phyloP scores from a whole-genome alignment of 2,329 filamentous ascomycete genomes.

The Cordyceps fumosorosea region DNA sequence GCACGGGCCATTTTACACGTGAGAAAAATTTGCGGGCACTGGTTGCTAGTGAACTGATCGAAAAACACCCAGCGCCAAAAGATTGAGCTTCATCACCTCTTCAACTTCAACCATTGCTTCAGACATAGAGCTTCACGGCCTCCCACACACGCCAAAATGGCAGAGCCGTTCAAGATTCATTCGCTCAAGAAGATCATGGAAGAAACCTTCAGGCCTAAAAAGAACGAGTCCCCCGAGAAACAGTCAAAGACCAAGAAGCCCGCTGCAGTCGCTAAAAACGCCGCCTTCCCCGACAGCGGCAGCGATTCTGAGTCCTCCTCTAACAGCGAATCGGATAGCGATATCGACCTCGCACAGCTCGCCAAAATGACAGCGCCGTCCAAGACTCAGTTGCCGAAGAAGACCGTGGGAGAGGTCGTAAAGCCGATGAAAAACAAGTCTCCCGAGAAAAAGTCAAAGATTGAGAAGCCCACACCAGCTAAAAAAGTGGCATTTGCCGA shows the following conservation, averaged over 20 bases:
- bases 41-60: background rate
- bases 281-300: slow-evolving; percentile 24
- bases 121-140: background rate
- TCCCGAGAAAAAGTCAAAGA: too few relatives aligned
- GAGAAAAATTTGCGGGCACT: slow-evolving; percentile 6
- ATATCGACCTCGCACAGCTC: background rate
- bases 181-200: slow-evolving; percentile 33
- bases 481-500: too few relatives aligned
- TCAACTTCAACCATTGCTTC: background rate
- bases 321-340: slow-evolving; percentile 26
- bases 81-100: background rate
- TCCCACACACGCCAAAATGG: slow-evolving; percentile 24
- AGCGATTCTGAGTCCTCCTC: slow-evolving; percentile 23
- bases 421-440: too few relatives aligned
- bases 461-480: too few relatives aligned
- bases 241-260: slow-evolving; percentile 23
- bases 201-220: slow-evolving; percentile 30
- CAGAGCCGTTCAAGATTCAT: slow-evolving; percentile 29
- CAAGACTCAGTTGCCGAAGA: too few relatives aligned
- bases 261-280: slow-evolving; percentile 20
- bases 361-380: too few relatives aligned
- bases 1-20: slow-evolving; percentile 12
- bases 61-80: background rate
- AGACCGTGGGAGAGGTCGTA: too few relatives aligned
- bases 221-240: slow-evolving; percentile 28